These are phyloP conservation scores for Tuber magnatum DNA, from an alignment of 495 filamentous ascomycete genomes.

Conservation along the genomic window DNA sequence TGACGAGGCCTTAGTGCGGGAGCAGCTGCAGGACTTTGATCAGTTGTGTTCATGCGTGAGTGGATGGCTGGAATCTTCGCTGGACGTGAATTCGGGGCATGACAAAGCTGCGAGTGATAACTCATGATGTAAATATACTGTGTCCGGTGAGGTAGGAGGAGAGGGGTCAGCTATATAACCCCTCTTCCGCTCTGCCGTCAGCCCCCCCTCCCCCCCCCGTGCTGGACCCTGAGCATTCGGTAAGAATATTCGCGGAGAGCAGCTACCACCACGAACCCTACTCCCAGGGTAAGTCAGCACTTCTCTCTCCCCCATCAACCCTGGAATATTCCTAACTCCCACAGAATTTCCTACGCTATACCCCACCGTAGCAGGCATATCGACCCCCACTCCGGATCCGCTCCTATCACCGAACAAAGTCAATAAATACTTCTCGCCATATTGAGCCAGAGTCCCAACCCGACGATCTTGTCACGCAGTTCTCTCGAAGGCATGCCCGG, in stretches of 20 bases:
- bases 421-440: not conserved
- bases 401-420: not conserved
- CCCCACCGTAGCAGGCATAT: not conserved
- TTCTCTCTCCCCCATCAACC: not conserved
- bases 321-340: not conserved
- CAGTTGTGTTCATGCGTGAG: too few species aligned
- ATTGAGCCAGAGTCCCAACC: not conserved
- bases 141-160: too few species aligned
- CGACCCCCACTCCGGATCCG: not conserved
- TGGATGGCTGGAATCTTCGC: too few species aligned
- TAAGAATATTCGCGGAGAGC: not conserved
- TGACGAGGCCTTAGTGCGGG: too few species aligned
- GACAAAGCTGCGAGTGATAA: too few species aligned
- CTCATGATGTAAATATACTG: too few species aligned
- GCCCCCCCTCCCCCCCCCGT: too few species aligned
- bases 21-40: too few species aligned
- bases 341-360: not conserved
- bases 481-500: not conserved
- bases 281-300: not conserved
- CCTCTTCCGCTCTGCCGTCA: too few species aligned
- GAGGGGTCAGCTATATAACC: not conserved
- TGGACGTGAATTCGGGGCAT: too few species aligned
- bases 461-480: not conserved
- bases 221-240: too few species aligned
- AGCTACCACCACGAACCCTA: too few species aligned